Evolutionary conservation across 1,284 basidiomycete genomes (phyloP).

Genomic region (Cryptococcus floricola): DNA sequence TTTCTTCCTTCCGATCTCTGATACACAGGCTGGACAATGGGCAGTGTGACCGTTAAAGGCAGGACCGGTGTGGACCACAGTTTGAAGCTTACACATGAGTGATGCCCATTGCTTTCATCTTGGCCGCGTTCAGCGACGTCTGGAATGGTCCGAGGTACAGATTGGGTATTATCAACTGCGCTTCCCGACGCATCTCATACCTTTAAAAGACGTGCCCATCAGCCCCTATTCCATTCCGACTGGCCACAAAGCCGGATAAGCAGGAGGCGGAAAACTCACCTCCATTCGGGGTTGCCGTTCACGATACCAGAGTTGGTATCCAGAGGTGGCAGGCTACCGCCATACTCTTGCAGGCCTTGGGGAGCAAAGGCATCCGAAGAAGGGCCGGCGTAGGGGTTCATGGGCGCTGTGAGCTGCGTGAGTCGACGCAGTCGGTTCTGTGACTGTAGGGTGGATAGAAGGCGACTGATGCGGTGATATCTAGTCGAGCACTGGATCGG

Average conservation of each 20-base stretch:
- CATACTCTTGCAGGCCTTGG: neutral
- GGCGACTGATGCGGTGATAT: no score
- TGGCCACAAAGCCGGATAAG: neutral
- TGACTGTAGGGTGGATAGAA: no score
- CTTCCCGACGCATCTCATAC: conserved; percentile 91
- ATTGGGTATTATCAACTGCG: conserved; percentile 82
- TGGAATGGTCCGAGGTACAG: conserved; percentile 84
- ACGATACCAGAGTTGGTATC: neutral
- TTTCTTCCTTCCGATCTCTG: conserved; percentile 78
- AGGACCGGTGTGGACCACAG: neutral
- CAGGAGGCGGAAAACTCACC: neutral
- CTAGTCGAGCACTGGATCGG: no score
- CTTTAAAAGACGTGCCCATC: conserved; percentile 49
- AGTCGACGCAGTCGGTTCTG: no score
- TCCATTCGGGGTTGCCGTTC: conserved; percentile 1
- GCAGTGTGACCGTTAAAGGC: neutral
- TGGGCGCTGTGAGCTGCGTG: no score
- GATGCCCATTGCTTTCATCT: conserved; percentile 62
- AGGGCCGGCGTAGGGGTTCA: no score
- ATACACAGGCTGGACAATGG: conserved; percentile 66
- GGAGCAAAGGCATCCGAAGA: neutral
- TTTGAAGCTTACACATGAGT: conserved; percentile 73
- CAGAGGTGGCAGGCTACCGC: neutral
- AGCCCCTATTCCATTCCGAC: neutral
- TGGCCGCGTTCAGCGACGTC: conserved; percentile 71